A percentile compares a stretch with the other conserved stretches of the same genome.
Evolutionary conservation across 176 grass and related monocot species (phyloP).

Genomic region (Canna indica): DNA sequence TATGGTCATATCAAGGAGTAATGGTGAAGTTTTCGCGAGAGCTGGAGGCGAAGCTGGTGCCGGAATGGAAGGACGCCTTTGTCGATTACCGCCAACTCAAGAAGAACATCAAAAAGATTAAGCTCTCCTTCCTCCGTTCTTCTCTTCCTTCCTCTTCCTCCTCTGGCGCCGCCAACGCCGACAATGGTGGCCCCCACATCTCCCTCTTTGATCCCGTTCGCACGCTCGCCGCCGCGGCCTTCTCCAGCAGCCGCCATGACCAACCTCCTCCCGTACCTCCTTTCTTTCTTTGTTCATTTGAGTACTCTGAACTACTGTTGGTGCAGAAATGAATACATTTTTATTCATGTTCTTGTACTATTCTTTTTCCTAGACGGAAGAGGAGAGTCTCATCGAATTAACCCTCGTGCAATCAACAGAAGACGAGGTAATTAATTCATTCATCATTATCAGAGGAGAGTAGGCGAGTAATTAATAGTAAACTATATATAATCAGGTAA

Average conservation of each 20-base stretch:
- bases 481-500: conserved; percentile 27
- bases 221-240: background rate
- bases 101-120: conserved; percentile 45
- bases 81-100: conserved; percentile 40
- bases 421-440: conserved; percentile 36
- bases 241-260: background rate
- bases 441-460: background rate
- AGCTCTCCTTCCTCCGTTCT: conserved; percentile 7
- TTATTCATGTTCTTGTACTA: too few species aligned
- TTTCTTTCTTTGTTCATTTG: too few species aligned
- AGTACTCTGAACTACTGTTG: too few species aligned
- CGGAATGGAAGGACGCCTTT: conserved; percentile 42
- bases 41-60: conserved; percentile 50
- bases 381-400: conserved; percentile 32
- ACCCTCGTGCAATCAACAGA: conserved; percentile 44
- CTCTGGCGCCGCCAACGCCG: background rate
- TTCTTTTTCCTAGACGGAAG: conserved; percentile 21
- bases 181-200: background rate
- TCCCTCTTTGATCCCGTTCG: background rate
- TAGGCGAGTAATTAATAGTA: background rate
- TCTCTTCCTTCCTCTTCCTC: background rate
- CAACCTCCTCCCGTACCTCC: background rate
- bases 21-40: conserved; percentile 98
- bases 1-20: too few species aligned
- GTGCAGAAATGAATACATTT: too few species aligned